Base-by-base conservation (phyloP, 2,329 filamentous ascomycete genomes). In the Scytalidium lignicola region DNA sequence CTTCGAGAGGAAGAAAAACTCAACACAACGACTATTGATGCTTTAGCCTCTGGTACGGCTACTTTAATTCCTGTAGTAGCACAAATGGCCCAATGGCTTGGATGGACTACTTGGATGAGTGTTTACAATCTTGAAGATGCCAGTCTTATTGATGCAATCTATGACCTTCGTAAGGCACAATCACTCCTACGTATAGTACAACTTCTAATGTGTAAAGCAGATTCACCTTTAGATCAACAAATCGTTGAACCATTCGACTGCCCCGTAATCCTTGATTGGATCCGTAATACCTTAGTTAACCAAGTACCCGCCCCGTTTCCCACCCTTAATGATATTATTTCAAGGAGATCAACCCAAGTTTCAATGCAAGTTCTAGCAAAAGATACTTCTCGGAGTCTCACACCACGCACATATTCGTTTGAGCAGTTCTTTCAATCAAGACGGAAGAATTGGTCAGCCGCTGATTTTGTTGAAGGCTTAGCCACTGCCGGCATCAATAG, bases 1-100 rank as follows among this genome's bases (percentile, higher is more conserved):
- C 72, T 95, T n/a, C 78, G 87, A 0, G 92, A 99, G 65, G 93
- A 99, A 64, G 78, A 87, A 54, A 97, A 95, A 63, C 77, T 99
- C 1, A 82, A 88, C 52, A 78, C 84, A 3, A 69, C 73, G 48
- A 72, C 74, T 41, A 68, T 70, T n/a, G 74, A 78, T 53, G 64
- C 68, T n/a, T 67, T 73, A 10, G 67, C 63, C 43, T 66, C 65
- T 18, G 69, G 74, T 40, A 58, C 69, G 19, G 68, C 73, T 13
- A 73, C 76, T 40, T 68, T 97, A 19, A 80, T 82, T n/a, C 83
- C 87, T 15, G 67, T 96, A 2, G 71, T 97, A 41, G 83, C 85
- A 42, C 92, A 96, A 63, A 75, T 99, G 49, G 82, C 86, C 1
- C 74, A 78, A 47, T 97, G 92, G 91, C 73, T 99, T 20, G 80